phyloP scores from a whole-genome alignment of 73 alveolate genomes.

The Halteria grandinella region DNA sequence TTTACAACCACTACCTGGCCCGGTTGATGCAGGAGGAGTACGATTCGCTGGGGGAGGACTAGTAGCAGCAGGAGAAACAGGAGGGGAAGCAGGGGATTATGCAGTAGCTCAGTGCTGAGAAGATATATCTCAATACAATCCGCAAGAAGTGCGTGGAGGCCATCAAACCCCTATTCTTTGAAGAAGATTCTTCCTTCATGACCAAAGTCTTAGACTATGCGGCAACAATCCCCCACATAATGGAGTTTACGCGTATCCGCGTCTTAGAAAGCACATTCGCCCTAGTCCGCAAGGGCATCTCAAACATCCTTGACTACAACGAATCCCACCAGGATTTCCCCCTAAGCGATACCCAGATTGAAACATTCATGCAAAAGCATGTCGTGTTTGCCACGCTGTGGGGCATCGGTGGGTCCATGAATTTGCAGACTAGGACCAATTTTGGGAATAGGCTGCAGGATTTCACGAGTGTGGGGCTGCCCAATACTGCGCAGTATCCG shows the following conservation, averaged over 20 bases:
- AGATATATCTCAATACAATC: constrained; percentile 52
- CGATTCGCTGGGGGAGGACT: constrained; percentile 71
- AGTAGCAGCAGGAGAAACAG: constrained; percentile 67
- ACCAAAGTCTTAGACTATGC: constrained; percentile 81
- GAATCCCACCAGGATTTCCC: constrained; percentile 97
- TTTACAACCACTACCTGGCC: constrained; percentile 87
- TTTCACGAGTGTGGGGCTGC: constrained; percentile 79
- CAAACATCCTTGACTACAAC: constrained; percentile 92
- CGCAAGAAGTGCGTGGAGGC: constrained; percentile 90
- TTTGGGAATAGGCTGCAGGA: constrained; percentile 79
- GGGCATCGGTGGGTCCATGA: constrained; percentile 98
- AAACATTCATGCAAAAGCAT: constrained; percentile 85
- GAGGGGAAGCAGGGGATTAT: constrained; percentile 22
- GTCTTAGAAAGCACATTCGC: constrained; percentile 97
- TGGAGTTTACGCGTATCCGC: constrained; percentile 97
- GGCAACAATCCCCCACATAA: constrained; percentile 86
- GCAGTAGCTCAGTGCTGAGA: constrained; percentile 48
- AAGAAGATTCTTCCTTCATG: constrained; percentile 82
- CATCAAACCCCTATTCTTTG: constrained; percentile 81
- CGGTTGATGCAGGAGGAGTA: constrained; percentile 88
- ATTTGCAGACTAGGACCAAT: constrained; percentile 82
- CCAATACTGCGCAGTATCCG: constrained; percentile 74
- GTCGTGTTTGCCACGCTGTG: constrained; percentile 84
- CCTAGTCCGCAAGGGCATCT: constrained; percentile 93
- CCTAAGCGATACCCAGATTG: constrained; percentile 77